phyloP scores from a whole-genome alignment of 305 asterid species.

The Fraxinus albicans region DNA sequence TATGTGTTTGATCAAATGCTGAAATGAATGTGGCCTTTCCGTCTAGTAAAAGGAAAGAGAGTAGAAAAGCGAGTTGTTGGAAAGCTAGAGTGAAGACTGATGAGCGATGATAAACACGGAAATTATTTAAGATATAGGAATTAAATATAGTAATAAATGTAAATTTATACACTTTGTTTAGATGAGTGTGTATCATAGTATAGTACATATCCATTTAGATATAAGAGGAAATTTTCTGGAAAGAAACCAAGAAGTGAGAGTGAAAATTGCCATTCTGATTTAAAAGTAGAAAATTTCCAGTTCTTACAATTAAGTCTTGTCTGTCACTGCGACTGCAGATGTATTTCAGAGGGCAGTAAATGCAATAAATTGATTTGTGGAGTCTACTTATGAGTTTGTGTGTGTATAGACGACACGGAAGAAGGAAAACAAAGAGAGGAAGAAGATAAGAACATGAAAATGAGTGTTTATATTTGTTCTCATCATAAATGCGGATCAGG shows the following conservation, averaged over 20 bases:
- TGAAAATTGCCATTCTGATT: not conserved
- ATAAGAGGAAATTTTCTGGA: not conserved
- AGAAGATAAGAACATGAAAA: not conserved
- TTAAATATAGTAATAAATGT: not conserved
- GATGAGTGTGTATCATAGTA: not conserved
- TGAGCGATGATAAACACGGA: not conserved
- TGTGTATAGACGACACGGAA: not conserved
- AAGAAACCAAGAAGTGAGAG: not conserved
- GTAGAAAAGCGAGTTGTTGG: not conserved
- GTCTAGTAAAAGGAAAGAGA: not conserved
- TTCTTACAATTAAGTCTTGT: not conserved
- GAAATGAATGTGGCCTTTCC: slow-evolving; percentile 4
- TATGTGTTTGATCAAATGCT: slow-evolving; percentile 31
- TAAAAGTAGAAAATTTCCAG: not conserved
- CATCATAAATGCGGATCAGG: not conserved
- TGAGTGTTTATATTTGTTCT: not conserved
- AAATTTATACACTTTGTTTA: not conserved
- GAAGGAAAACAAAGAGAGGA: not conserved
- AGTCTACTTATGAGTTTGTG: not conserved
- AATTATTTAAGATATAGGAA: not conserved
- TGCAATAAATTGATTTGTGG: not conserved
- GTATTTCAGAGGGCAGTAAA: not conserved
- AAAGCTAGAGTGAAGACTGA: not conserved
- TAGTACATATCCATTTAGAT: not conserved
- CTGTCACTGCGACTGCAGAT: not conserved